Percentiles rank a stretch among this genome's conserved stretches.
Evolutionary conservation across 2,329 filamentous ascomycete genomes (phyloP).

Genomic region (Aspergillus jensenii): DNA sequence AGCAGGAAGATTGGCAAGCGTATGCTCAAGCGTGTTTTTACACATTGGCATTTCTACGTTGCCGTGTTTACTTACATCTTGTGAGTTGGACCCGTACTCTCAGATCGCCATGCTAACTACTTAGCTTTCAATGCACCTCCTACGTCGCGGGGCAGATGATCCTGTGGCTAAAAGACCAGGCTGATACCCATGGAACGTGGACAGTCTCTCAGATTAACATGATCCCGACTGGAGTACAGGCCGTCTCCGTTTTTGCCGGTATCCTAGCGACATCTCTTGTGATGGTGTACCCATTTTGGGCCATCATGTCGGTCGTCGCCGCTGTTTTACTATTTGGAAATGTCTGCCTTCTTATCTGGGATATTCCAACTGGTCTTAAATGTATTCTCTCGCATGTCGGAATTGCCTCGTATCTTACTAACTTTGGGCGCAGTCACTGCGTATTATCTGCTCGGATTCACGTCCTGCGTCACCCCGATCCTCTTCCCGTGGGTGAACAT

Average conservation of each 20-base stretch:
- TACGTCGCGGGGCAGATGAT: conserved; percentile 60
- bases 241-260: conserved; percentile 47
- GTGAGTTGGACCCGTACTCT: conserved; percentile 9
- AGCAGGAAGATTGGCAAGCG: conserved; percentile 20
- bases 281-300: conserved; percentile 37
- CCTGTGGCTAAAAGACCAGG: conserved; percentile 50
- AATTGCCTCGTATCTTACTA: neutral
- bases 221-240: conserved; percentile 53
- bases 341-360: conserved; percentile 27
- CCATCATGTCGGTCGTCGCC: conserved; percentile 29
- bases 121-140: conserved; percentile 47
- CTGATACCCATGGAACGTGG: conserved; percentile 40
- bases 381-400: conserved; percentile 9
- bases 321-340: conserved; percentile 33
- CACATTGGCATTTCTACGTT: conserved; percentile 34
- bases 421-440: conserved; percentile 10
- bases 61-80: conserved; percentile 25
- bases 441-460: conserved; percentile 26
- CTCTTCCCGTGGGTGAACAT: conserved; percentile 28
- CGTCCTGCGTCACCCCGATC: conserved; percentile 26
- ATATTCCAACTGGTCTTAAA: conserved; percentile 24
- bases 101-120: neutral
- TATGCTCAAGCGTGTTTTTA: conserved; percentile 26
- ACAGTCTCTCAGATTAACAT: conserved; percentile 51
- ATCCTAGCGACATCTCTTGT: conserved; percentile 28